Conservation (phyloP, 2,329 filamentous ascomycete genomes). For the Claviceps purpurea region DNA sequence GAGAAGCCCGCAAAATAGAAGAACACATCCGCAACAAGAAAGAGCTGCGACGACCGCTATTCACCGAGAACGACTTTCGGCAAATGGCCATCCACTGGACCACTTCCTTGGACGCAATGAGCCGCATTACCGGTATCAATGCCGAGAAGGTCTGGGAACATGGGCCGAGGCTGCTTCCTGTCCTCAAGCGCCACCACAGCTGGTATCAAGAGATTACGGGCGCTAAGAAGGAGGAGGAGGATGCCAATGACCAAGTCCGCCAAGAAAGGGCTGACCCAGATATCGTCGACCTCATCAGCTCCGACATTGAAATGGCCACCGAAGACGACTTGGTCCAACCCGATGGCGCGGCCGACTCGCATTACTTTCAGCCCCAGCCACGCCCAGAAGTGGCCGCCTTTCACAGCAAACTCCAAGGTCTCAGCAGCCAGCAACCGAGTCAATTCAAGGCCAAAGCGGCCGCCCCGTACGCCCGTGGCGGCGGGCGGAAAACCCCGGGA, state of each 20-base stretch:
- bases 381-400: slow-evolving; percentile 21
- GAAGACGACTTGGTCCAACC: slow-evolving; percentile 25
- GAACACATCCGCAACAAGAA: slow-evolving; percentile 48
- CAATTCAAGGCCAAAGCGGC: slow-evolving; percentile 13
- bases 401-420: slow-evolving; percentile 18
- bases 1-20: slow-evolving; percentile 45
- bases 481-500: slow-evolving; percentile 15
- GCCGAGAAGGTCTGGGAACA: slow-evolving; percentile 46
- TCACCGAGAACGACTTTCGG: slow-evolving; percentile 55
- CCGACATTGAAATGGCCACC: slow-evolving; percentile 24
- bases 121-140: slow-evolving; percentile 48
- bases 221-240: slow-evolving; percentile 11
- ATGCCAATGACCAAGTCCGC: slow-evolving; percentile 4
- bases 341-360: slow-evolving; percentile 28
- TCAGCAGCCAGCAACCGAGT: slow-evolving; percentile 14
- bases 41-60: slow-evolving; percentile 43
- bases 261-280: slow-evolving; percentile 16
- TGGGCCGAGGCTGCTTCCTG: slow-evolving; percentile 45
- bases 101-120: slow-evolving; percentile 46
- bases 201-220: slow-evolving; percentile 39
- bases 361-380: slow-evolving; percentile 28
- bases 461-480: slow-evolving; percentile 13
- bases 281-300: slow-evolving; percentile 43
- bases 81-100: slow-evolving; percentile 64
- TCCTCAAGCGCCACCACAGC: slow-evolving; percentile 37